Evolutionary conservation across 1,139 yeast species (phyloP).

Genomic region (Nakaseomyces sp.): DNA sequence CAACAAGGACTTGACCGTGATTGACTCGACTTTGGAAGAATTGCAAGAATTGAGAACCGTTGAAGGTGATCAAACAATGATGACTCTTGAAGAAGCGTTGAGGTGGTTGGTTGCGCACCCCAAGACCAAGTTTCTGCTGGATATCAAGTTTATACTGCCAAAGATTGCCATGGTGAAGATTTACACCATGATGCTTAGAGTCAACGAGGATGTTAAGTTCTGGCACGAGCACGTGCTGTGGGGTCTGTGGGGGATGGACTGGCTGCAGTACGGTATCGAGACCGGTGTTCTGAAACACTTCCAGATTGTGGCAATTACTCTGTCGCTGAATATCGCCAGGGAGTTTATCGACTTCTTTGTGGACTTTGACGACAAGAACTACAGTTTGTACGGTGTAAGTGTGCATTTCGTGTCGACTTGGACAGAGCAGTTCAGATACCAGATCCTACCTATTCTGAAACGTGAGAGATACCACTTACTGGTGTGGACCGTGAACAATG

Average conservation of each 20-base stretch:
- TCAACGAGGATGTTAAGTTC: constrained; percentile 43
- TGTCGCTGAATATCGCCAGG: constrained; percentile 35
- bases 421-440: constrained; percentile 34
- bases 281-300: constrained; percentile 37
- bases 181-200: constrained; percentile 40
- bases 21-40: constrained; percentile 34
- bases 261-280: constrained; percentile 44
- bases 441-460: constrained; percentile 33
- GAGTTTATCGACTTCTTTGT: constrained; percentile 31
- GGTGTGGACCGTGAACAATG: constrained; percentile 73
- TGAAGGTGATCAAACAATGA: constrained; percentile 44
- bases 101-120: constrained; percentile 45
- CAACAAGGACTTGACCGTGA: constrained; percentile 32
- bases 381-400: constrained; percentile 38
- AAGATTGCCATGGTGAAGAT: constrained; percentile 48
- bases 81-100: constrained; percentile 53
- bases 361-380: constrained; percentile 31
- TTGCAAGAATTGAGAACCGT: constrained; percentile 48
- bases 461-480: constrained; percentile 46
- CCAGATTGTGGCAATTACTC: constrained; percentile 45
- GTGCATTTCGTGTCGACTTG: constrained; percentile 37
- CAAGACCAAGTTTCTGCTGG: constrained; percentile 56
- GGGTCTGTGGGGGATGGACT: constrained; percentile 74
- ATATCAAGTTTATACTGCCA: constrained; percentile 67
- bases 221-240: constrained; percentile 66